phyloP scores from a whole-genome alignment of 148 eudicot genomes.

The Arctostaphylos glauca region DNA sequence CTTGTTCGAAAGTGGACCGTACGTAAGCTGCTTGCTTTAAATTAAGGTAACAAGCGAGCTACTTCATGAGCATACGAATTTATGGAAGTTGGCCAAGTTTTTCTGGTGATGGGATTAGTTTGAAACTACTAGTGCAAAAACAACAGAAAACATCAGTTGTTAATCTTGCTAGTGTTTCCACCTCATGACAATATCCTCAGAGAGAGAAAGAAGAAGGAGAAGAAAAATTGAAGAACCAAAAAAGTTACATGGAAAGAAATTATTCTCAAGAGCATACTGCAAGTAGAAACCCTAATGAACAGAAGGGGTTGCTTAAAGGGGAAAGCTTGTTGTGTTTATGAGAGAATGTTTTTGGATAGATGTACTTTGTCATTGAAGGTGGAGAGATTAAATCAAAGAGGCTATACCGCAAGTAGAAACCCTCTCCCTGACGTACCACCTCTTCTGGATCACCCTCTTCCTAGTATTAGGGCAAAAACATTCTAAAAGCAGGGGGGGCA shows the following conservation, averaged over 20 bases:
- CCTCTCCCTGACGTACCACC: background rate
- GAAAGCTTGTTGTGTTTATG: conserved; percentile 5
- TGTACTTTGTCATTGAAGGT: background rate
- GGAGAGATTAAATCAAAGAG: background rate
- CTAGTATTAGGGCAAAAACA: background rate
- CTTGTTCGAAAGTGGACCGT: too few relatives aligned
- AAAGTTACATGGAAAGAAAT: background rate
- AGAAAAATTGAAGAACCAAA: background rate
- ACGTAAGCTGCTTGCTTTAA: too few relatives aligned
- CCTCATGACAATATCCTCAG: background rate
- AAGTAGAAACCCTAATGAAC: background rate
- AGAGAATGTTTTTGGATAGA: background rate
- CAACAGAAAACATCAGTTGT: background rate
- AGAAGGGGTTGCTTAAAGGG: background rate
- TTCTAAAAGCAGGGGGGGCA: conserved; percentile 6
- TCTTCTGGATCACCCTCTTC: background rate
- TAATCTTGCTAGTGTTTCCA: background rate
- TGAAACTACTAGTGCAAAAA: background rate
- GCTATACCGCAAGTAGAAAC: background rate
- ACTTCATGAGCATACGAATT: background rate
- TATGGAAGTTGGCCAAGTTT: background rate
- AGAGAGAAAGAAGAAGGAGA: background rate
- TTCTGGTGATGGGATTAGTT: background rate
- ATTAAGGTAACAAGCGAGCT: too few relatives aligned
- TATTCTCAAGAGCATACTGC: background rate